Base-by-base conservation (phyloP, 2,329 filamentous ascomycete genomes). In the Epichloe brachyelytri region DNA sequence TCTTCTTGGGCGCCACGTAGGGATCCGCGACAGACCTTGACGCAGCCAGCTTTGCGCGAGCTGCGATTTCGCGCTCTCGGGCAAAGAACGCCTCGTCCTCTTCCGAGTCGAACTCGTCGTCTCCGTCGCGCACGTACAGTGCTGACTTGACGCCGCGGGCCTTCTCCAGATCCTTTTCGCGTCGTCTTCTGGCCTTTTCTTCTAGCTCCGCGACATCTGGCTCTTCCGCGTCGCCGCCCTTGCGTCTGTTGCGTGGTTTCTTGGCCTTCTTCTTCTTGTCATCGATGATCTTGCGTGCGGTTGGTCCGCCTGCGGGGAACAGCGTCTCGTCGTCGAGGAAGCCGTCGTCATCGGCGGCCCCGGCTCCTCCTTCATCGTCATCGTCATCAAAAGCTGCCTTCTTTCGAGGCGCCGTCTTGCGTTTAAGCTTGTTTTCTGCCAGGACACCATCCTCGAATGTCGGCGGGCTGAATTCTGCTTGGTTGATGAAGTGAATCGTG, bases 81-180 rank as follows among this genome's bases (percentile, higher is more conserved):
- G 77, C 81, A 66, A 91, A 96, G 68, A 96, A 96, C 19, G 78
- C 80, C 20, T 72, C 66, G 47, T 75, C 74, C 51, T 80, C 78
- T 45, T 89, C 88, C 36, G 78, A 81, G 60, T 95, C 88, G n/a
- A 78, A 83, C 58, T 95, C 89, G 49, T 97, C 93, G 63, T 97
- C 93, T 57, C 85, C 88, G 38, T 84, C 82, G 52, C 85, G 79
- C 48, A 98, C 85, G 60, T 82, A 91, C 39, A 91, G 68, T 22
- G 83, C 82, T 60, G 86, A 94, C 73, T 96, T 97, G 69, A 93
- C 85, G 63, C 85, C 86, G 34, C 74, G 73, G 46, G 81, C 76
- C 67, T 89, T 89, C 60, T 90, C 88, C n/a, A 79, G 71, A 57
- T 95, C 83, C 57, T 79, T 84, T 49, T 82, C 74, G 50, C 79